A percentile compares a stretch with the other conserved stretches of the same genome.
These are phyloP conservation scores for Mycena venus DNA, from an alignment of 768 basidiomycete species.

Conservation along the genomic window DNA sequence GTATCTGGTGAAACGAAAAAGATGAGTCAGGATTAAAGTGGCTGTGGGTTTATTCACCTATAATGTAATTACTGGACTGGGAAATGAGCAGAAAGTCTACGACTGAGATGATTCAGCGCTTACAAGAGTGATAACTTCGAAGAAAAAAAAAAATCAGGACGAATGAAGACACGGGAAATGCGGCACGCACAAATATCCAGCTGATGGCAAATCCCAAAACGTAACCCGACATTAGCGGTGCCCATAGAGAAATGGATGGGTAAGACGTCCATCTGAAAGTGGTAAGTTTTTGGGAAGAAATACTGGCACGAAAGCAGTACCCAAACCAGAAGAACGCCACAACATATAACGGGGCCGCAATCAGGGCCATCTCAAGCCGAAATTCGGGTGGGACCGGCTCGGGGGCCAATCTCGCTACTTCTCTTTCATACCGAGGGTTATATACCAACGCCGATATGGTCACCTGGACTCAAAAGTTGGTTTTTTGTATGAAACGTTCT, in stretches of 20 bases:
- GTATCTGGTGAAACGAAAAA: constrained; percentile 48
- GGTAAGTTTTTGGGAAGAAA: background rate
- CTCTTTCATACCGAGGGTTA: constrained; percentile 63
- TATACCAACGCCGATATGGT: constrained; percentile 60
- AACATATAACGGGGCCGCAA: constrained; percentile 65
- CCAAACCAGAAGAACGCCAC: constrained; percentile 76
- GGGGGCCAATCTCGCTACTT: constrained; percentile 59
- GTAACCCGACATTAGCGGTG: constrained; percentile 63
- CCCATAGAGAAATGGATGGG: constrained; percentile 65
- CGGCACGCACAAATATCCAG: constrained; percentile 64
- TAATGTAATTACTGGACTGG: constrained; percentile 65
- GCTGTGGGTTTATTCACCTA: constrained; percentile 43
- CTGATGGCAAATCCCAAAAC: constrained; percentile 67
- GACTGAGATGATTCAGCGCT: background rate
- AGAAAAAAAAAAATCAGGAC: constrained; percentile 43
- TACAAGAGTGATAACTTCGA: constrained; percentile 13
- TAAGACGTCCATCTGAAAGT: constrained; percentile 69
- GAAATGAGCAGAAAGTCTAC: constrained; percentile 53
- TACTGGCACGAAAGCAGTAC: constrained; percentile 36
- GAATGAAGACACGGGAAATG: background rate
- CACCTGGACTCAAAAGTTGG: background rate
- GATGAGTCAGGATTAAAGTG: background rate
- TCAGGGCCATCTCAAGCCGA: constrained; percentile 62
- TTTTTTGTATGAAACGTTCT: background rate
- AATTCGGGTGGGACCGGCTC: constrained; percentile 72